Evolutionary conservation across 2,329 filamentous ascomycete genomes (phyloP).

Genomic region (Claviceps digitariae): DNA sequence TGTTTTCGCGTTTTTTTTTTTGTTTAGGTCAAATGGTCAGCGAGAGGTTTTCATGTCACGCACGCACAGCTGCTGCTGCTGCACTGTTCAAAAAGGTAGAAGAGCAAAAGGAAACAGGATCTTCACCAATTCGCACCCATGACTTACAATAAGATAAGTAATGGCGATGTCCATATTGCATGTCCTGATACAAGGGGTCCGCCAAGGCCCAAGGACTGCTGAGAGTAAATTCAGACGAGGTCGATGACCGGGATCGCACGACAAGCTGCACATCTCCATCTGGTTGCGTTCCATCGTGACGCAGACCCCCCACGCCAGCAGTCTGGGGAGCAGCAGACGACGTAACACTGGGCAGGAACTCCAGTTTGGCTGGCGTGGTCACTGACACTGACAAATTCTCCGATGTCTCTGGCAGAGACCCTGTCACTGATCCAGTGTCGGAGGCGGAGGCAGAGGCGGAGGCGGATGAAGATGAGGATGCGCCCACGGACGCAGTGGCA

Average conservation of each 20-base stretch:
- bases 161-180: conserved; percentile 31
- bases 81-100: neutral
- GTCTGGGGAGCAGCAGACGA: conserved; percentile 2
- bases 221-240: conserved; percentile 9
- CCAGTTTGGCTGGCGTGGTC: conserved; percentile 1
- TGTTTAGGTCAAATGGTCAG: neutral
- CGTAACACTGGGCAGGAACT: conserved; percentile 1
- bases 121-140: conserved; percentile 1
- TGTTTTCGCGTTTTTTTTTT: neutral
- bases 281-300: conserved; percentile 1
- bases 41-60: neutral
- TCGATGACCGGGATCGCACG: conserved; percentile 9
- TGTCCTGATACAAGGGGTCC: conserved; percentile 36
- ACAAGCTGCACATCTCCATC: conserved; percentile 16
- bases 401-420: conserved; percentile 5
- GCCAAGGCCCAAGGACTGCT: conserved; percentile 25
- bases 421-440: neutral
- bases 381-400: conserved; percentile 1
- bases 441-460: neutral
- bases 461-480: neutral
- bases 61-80: conserved; percentile 1
- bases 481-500: neutral
- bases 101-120: neutral
- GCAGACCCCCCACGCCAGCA: neutral
- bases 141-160: conserved; percentile 29